A percentile compares a stretch with the other conserved stretches of the same genome.
phyloP scores from a whole-genome alignment of 1,284 basidiomycete genomes.

The Cryptococcus amylolentus region DNA sequence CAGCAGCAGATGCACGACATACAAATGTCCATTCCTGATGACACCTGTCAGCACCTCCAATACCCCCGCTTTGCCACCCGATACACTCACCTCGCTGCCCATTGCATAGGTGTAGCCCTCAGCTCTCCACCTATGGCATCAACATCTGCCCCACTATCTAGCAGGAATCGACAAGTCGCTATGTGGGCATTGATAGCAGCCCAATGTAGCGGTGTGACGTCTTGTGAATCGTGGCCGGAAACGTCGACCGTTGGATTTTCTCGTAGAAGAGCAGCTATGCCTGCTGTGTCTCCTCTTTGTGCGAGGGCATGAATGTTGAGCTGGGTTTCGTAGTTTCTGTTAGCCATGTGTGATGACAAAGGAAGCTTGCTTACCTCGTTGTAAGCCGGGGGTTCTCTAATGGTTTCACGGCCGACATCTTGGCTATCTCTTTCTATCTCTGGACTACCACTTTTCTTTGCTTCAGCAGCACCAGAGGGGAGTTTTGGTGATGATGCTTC shows the following conservation, averaged over 20 bases:
- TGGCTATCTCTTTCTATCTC: conserved; percentile 16
- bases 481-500: neutral
- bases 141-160: conserved; percentile 91
- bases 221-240: conserved; percentile 79
- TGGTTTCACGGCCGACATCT: conserved; percentile 36
- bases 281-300: conserved; percentile 75
- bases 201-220: conserved; percentile 95
- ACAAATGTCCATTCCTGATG: conserved; percentile 81
- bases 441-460: neutral
- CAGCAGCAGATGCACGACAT: conserved; percentile 87
- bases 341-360: neutral
- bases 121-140: conserved; percentile 93
- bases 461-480: too few relatives aligned
- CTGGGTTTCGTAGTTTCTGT: conserved; percentile 13
- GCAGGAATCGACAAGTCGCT: conserved; percentile 57
- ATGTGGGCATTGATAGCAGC: conserved; percentile 62
- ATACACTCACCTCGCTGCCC: conserved; percentile 69
- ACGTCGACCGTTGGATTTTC: conserved; percentile 65
- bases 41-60: neutral
- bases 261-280: conserved; percentile 66
- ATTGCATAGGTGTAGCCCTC: conserved; percentile 93
- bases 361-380: neutral
- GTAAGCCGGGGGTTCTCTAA: conserved; percentile 6
- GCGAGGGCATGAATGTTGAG: conserved; percentile 77
- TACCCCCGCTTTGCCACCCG: neutral